These are phyloP conservation scores for Emmonsiellopsis sp. DNA, from an alignment of 2,329 filamentous ascomycete genomes.

Conservation along the genomic window DNA sequence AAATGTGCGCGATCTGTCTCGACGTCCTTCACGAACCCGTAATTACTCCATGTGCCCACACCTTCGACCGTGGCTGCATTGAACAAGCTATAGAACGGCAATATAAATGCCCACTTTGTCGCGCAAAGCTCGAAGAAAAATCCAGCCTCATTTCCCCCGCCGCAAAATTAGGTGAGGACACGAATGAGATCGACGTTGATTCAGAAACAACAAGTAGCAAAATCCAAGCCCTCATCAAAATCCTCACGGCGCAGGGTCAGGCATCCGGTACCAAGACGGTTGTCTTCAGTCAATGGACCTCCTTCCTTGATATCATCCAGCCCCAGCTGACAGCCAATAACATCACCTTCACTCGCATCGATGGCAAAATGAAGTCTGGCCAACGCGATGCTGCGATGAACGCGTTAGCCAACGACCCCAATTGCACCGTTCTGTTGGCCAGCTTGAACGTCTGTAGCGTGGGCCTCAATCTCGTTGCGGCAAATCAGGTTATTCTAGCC, in stretches of 20 bases:
- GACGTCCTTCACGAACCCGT: conserved; percentile 62
- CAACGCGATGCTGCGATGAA: conserved; percentile 64
- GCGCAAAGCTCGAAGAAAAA: conserved; percentile 53
- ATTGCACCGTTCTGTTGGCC: conserved; percentile 68
- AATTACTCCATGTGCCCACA: conserved; percentile 77
- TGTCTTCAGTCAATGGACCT: conserved; percentile 74
- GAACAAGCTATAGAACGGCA: conserved; percentile 63
- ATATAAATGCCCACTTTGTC: conserved; percentile 77
- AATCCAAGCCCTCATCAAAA: conserved; percentile 66
- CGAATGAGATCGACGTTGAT: conserved; percentile 45
- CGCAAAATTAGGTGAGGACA: conserved; percentile 43
- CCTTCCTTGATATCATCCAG: conserved; percentile 66
- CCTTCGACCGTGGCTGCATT: conserved; percentile 68
- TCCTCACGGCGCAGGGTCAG: conserved; percentile 62
- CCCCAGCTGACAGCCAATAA: conserved; percentile 52
- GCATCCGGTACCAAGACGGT: conserved; percentile 61
- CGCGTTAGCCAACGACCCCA: conserved; percentile 55
- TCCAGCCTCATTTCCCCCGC: conserved; percentile 58
- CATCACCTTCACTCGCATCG: conserved; percentile 61
- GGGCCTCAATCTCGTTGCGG: conserved; percentile 75
- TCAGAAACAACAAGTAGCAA: conserved; percentile 65
- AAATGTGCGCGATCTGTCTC: conserved; percentile 75
- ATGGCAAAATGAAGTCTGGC: conserved; percentile 65
- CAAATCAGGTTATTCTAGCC: conserved; percentile 72
- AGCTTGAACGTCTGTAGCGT: conserved; percentile 75